phyloP scores from a whole-genome alignment of 2,329 filamentous ascomycete genomes.

The Thelonectria discophora region DNA sequence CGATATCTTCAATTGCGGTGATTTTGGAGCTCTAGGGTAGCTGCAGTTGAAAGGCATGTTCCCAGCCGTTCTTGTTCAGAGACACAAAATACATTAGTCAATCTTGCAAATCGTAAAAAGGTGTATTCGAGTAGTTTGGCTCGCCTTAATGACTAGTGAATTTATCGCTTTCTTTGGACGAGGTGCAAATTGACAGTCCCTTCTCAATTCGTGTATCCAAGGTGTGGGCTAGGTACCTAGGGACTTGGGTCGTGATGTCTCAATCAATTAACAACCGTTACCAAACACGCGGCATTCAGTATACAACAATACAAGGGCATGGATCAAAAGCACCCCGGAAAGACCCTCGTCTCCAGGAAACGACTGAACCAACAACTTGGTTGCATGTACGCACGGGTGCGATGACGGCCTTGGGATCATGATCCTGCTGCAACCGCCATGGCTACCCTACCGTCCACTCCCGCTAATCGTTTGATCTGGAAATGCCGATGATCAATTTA shows the following conservation, averaged over 20 bases:
- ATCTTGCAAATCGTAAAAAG: not conserved
- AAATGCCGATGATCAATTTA: not conserved
- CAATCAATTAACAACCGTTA: not conserved
- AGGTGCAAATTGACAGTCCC: too few species aligned
- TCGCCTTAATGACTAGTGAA: too few species aligned
- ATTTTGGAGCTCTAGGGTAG: not conserved
- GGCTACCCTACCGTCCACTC: not conserved
- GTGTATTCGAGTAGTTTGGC: too few species aligned
- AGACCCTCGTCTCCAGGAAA: not conserved
- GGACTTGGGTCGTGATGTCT: too few species aligned
- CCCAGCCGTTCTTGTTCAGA: too few species aligned
- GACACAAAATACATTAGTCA: not conserved
- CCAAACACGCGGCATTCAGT: not conserved
- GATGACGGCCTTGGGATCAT: not conserved
- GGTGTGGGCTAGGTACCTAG: too few species aligned
- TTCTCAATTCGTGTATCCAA: too few species aligned
- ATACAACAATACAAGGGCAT: not conserved
- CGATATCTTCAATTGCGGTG: not conserved
- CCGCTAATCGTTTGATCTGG: not conserved
- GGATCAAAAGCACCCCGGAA: not conserved
- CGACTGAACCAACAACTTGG: not conserved
- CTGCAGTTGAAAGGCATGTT: too few species aligned
- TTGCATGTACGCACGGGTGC: not conserved
- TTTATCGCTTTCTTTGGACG: too few species aligned
- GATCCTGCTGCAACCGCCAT: not conserved